Percentiles rank a stretch among this genome's conserved stretches.
Evolutionary conservation across 495 filamentous ascomycete species (phyloP).

Genomic region (Aspergillus wentii): DNA sequence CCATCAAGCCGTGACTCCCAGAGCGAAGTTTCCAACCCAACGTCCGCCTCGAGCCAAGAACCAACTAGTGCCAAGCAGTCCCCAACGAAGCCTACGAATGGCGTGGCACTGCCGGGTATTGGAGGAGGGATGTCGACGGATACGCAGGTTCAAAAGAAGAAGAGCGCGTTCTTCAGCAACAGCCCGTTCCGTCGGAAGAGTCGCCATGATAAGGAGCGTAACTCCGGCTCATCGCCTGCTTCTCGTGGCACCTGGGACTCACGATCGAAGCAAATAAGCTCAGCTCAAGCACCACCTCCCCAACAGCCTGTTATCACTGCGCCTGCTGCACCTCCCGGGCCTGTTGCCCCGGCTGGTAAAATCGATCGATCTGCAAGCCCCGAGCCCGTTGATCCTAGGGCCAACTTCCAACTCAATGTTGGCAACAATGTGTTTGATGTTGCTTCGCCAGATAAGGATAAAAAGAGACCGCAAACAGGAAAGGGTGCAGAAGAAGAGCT

Average conservation of each 20-base stretch:
- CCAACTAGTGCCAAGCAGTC: conserved; percentile 61
- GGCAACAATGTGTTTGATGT: conserved; percentile 97
- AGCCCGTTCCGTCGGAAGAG: conserved; percentile 95
- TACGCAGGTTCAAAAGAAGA: conserved; percentile 72
- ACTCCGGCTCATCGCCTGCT: conserved; percentile 23
- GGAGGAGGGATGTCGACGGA: no score
- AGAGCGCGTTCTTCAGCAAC: conserved; percentile 90
- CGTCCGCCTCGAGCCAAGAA: conserved; percentile 83
- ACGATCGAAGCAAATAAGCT: conserved; percentile 29
- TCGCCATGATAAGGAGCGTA: conserved; percentile 71
- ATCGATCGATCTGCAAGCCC: conserved; percentile 53
- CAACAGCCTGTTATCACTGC: conserved; percentile 2
- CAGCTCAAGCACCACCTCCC: conserved; percentile 5
- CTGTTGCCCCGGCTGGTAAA: conserved; percentile 3
- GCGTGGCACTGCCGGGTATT: conserved; percentile 36
- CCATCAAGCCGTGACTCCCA: conserved; percentile 85
- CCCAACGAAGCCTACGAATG: conserved; percentile 59
- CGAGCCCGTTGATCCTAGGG: conserved; percentile 88
- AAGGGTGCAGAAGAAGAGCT: conserved; percentile 45
- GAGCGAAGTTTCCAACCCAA: conserved; percentile 87
- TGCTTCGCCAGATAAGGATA: conserved; percentile 65
- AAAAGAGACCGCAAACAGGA: conserved; percentile 27
- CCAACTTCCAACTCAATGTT: conserved; percentile 92
- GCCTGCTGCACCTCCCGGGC: background rate
- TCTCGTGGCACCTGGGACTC: conserved; percentile 36